These are phyloP conservation scores for Solanum chmielewskii DNA, from an alignment of 257 asterid genomes.

Conservation along the genomic window DNA sequence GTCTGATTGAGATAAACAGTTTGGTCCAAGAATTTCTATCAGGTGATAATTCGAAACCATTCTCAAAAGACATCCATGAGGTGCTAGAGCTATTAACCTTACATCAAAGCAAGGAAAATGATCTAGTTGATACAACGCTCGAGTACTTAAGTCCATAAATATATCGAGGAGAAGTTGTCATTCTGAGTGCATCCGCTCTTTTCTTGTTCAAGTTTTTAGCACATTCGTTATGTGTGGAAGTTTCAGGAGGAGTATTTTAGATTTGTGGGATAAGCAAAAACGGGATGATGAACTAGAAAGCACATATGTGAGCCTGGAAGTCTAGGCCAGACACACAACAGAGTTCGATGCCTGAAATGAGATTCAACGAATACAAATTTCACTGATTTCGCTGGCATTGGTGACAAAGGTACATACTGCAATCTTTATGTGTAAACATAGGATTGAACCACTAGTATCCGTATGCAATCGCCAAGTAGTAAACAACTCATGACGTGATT, in stretches of 20 bases:
- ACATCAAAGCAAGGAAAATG: conserved; percentile 27
- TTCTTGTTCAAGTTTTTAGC: not conserved
- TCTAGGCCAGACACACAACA: not conserved
- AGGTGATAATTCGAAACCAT: conserved; percentile 49
- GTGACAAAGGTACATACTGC: not conserved
- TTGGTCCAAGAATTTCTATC: conserved; percentile 54
- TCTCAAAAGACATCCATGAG: conserved; percentile 24
- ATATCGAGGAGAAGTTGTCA: not conserved
- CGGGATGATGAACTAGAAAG: not conserved
- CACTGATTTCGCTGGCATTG: not conserved
- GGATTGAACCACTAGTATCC: not conserved
- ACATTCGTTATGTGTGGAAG: not conserved
- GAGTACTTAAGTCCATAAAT: not conserved
- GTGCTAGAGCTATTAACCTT: conserved; percentile 26
- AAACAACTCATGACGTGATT: not conserved
- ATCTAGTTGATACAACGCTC: conserved; percentile 2
- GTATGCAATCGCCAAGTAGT: not conserved
- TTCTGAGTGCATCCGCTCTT: too few relatives aligned
- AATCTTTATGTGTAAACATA: not conserved
- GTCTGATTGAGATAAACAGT: conserved; percentile 43
- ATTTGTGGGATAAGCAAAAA: not conserved
- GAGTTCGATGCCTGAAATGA: not conserved
- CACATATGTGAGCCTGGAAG: not conserved
- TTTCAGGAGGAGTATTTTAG: not conserved
- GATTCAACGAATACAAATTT: not conserved